Conservation (phyloP, 352 stramenopile genomes). For the Globisporangium splendens region DNA sequence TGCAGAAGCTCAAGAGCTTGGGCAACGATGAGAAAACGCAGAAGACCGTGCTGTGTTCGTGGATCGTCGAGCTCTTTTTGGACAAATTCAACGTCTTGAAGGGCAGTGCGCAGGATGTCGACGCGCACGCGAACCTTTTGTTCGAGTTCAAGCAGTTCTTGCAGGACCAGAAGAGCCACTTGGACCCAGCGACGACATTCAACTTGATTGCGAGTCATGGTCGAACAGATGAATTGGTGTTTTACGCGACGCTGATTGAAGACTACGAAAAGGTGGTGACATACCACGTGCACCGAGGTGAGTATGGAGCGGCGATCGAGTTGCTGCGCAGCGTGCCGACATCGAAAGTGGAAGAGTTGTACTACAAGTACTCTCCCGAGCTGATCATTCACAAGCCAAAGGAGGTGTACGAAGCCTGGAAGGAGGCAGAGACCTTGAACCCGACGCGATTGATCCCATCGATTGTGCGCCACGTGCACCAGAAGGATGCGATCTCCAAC, state of each 20-base stretch:
- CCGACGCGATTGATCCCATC: conserved; percentile 91
- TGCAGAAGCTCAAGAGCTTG: conserved; percentile 87
- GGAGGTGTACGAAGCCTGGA: conserved; percentile 90
- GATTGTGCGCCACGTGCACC: conserved; percentile 88
- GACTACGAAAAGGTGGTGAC: conserved; percentile 94
- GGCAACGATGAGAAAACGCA: conserved; percentile 86
- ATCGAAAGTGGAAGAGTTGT: conserved; percentile 90
- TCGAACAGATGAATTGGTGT: conserved; percentile 89
- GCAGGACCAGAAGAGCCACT: conserved; percentile 81
- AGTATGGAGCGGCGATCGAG: conserved; percentile 88
- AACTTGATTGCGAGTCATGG: conserved; percentile 90
- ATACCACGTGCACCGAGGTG: conserved; percentile 88
- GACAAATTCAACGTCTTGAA: conserved; percentile 89
- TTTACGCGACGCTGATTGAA: conserved; percentile 91
- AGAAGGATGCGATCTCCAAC: conserved; percentile 45
- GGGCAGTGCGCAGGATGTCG: conserved; percentile 78
- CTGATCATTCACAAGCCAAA: conserved; percentile 91
- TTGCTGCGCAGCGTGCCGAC: conserved; percentile 85
- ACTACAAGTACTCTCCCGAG: conserved; percentile 94
- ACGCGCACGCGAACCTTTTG: conserved; percentile 79
- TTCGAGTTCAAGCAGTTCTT: conserved; percentile 93
- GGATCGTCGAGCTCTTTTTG: conserved; percentile 92
- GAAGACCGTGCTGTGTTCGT: conserved; percentile 90
- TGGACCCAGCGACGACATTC: conserved; percentile 90
- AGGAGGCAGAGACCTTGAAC: conserved; percentile 85